Base-by-base conservation (phyloP, 495 filamentous ascomycete species). In the Penicillium riverlandense region DNA sequence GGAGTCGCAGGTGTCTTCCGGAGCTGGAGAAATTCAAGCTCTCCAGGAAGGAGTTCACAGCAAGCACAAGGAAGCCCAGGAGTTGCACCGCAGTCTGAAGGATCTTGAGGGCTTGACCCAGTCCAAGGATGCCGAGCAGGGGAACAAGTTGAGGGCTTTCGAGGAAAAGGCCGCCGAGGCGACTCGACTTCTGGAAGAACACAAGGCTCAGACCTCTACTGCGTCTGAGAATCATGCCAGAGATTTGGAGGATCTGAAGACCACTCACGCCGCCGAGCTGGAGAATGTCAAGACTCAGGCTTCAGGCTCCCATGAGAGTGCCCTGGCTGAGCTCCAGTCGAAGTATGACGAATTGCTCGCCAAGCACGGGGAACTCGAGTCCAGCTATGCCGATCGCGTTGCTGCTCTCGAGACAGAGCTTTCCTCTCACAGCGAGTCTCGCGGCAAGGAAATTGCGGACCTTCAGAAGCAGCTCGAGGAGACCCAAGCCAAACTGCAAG, bases 301-400 rank as follows among this genome's bases (percentile, higher is more conserved):
- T 10, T 61, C 67, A 1, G 57, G 52, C 8, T 56, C 63, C 32
- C 55, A 67, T 33, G 47, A 64, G 11, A 53, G 58, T 34, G 59
- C 57, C 7, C 38, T 73, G 37, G 39, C 40, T n/a, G 59, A 65
- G 11, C 57, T 73, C 15, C 67, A 70, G 48, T 49, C 52, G 50
- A 67, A 67, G 42, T 50, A 70, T 36, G 65, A 73, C 37, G 66
- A 67, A 36, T 49, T 68, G 9, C 28, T 63, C 29, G 43, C 63
- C 7, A 50, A 58, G 15, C 61, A 57, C 44, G 50, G 42, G n/a
- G 65, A 67, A 4, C 44, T 70, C 30, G 65, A 68, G 44, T 53
- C 59, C 7, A 57, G 33, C 30, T 58, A 74, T 31, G 58, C 59
- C 1, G 48, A 65, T 40, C 59, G 58, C 16, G 47, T 67, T 16